Evolutionary conservation across 2,329 filamentous ascomycete genomes (phyloP).

Genomic region (Rhynchosporium agropyri): DNA sequence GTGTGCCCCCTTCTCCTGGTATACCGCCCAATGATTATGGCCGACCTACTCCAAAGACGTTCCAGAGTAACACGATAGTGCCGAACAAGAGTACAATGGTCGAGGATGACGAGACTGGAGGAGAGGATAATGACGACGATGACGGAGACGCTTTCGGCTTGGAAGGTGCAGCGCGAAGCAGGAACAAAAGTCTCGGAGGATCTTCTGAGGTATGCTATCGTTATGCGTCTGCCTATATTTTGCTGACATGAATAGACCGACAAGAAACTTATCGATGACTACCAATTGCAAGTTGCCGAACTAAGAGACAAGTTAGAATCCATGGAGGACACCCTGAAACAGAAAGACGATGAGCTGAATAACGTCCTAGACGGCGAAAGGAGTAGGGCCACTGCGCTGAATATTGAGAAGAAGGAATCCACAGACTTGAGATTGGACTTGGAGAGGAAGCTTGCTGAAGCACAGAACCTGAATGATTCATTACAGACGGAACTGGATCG

Average conservation of each 20-base stretch:
- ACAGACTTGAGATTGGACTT: slow-evolving; percentile 65
- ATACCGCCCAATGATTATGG: slow-evolving; percentile 66
- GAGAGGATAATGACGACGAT: slow-evolving; percentile 81
- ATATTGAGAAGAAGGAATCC: slow-evolving; percentile 72
- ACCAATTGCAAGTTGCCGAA: slow-evolving; percentile 74
- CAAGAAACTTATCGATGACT: slow-evolving; percentile 75
- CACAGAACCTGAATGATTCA: slow-evolving; percentile 76
- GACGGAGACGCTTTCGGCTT: slow-evolving; percentile 68
- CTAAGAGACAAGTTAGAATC: slow-evolving; percentile 73
- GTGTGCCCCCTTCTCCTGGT: slow-evolving; percentile 62
- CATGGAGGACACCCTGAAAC: slow-evolving; percentile 69
- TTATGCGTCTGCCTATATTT: slow-evolving; percentile 20
- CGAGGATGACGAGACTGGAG: slow-evolving; percentile 79
- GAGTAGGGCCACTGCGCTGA: slow-evolving; percentile 52
- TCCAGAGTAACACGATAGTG: slow-evolving; percentile 94
- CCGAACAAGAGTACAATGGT: slow-evolving; percentile 98
- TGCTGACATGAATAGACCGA: slow-evolving; percentile 53
- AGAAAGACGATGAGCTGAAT: slow-evolving; percentile 72
- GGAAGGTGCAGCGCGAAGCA: slow-evolving; percentile 46
- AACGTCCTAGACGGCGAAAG: slow-evolving; percentile 62
- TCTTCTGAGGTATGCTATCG: slow-evolving; percentile 44
- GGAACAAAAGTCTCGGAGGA: slow-evolving; percentile 43
- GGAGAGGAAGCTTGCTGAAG: slow-evolving; percentile 73
- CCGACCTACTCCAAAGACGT: slow-evolving; percentile 81
- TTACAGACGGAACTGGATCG: slow-evolving; percentile 79